Evolutionary conservation across 2,329 filamentous ascomycete species (phyloP), one percentile per base, ranked within the genome.

Genomic region (Curvularia sp.): DNA sequence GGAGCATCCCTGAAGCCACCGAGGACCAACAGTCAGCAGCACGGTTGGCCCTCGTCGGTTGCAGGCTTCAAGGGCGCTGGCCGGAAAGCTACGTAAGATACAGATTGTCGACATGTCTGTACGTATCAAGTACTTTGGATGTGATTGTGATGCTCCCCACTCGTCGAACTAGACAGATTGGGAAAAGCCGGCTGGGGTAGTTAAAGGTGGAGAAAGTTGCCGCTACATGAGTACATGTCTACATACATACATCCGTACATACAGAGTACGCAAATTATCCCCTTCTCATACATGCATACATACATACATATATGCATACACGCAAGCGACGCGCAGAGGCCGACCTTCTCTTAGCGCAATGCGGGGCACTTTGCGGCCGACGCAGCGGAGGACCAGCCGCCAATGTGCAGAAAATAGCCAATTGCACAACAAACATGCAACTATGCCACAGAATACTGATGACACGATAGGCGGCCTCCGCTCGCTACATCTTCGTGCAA

Each of bases 381-480:
- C 34, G 34, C 34, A 36, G 34, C 34, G 34, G 34, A 36, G 34
- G 34, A 36, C 34, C 34, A 36, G 15, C 3, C 34, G 30, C 25
- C 23, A 23, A 41, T 57, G 34, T 43, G 49, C 38, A 49, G 21
- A 39, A 39, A 43, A 34, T 13, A 30, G 18, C 19, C 21, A 30
- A 18, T 30, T 28, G 43, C 43, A 45, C 19, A 23, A 27, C 19
- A 38, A 55, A n/a, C 30, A 19, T 34, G 27, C 43, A 50, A 50
- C 42, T n/a, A 28, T 13, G 28, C 7, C 36, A 19, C 19, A 12
- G 6, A 18, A 25, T 27, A 15, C 23, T 28, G 30, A 25, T 10
- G 15, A 38, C 23, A 27, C 18, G 25, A n/a, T 39, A 47, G 48
- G 25, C 60, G 54, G 53, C 57, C 57, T 60, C 54, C 41, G 8